Evolutionary conservation across 2,329 filamentous ascomycete species (phyloP), one percentile per base, ranked within the genome.

Genomic region (Trichoderma koningii): DNA sequence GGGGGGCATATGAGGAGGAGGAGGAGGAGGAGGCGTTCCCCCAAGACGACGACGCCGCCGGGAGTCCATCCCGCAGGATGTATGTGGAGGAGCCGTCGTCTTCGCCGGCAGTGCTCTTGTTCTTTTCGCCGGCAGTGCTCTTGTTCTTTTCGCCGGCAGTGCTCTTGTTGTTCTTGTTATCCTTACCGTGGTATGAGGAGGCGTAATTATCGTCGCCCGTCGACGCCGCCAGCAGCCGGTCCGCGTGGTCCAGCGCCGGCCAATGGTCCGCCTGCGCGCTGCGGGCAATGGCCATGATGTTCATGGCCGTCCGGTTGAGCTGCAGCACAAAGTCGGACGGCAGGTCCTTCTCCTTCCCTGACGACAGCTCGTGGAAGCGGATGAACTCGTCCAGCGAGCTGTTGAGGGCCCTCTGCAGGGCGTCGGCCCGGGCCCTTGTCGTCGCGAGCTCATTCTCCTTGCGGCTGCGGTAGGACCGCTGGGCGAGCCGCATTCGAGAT

Each of bases 391-490:
- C 55, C 6, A 65, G 30, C 5, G 56, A 47, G 41, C 50, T 63
- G 26, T 63, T 55, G 9, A 65, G 63, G 9, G 63, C 63, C 21
- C n/a, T 63, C 14, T 65, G 30, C 7, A 65, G 63, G 12, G 19
- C 21, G 10, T 57, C 41, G 6, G 57, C 63, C 28, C 57, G 42
- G 2, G 57, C 48, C 19, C 30, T 57, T 47, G 63, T 48, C 23
- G 41, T 30, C 17, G 48, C 48, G 42, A 65, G 63, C 12, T 61
- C 57, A 55, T 63, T 65, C 17, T 62, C 63, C 26, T 65, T 65
- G 28, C 57, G 57, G 42, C 34, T 57, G 28, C 63, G 63, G 42
- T 65, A 65, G 21, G 63, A 65, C 38, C 63, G 50, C 50, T 65
- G 63, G 15, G 63, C 63, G 21, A 65, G 57, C 28, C 63, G 57